Percentiles rank a stretch among this genome's conserved stretches.
These are phyloP conservation scores for Lotus japonicus DNA, from an alignment of 306 rosid genomes.

Conservation along the genomic window DNA sequence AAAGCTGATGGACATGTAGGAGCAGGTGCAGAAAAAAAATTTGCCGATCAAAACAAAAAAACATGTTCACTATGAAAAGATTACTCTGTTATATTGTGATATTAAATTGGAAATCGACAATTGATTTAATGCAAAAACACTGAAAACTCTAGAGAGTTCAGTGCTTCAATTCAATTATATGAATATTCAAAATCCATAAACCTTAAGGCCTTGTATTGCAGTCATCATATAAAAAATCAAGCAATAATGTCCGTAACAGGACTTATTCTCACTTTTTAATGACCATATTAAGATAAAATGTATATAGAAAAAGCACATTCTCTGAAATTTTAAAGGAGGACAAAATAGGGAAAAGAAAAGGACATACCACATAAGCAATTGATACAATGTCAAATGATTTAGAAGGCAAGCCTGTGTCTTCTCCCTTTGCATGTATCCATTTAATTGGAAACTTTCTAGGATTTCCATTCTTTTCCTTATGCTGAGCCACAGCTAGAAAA, in stretches of 20 bases:
- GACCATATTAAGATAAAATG: not conserved
- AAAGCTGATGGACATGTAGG: no score
- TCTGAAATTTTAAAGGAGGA: not conserved
- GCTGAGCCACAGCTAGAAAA: slow-evolving; percentile 64
- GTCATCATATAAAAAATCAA: not conserved
- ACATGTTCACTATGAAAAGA: not conserved
- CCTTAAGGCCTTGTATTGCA: not conserved
- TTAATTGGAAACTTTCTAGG: slow-evolving; percentile 40
- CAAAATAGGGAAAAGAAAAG: not conserved
- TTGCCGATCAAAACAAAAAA: no score
- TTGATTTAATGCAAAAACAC: not conserved
- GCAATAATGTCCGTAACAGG: not conserved
- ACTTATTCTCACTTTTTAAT: not conserved
- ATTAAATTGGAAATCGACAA: not conserved
- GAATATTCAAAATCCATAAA: not conserved
- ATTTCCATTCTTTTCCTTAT: slow-evolving; percentile 36
- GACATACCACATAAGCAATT: slow-evolving; percentile 44
- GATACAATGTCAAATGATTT: slow-evolving; percentile 55
- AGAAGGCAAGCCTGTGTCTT: slow-evolving; percentile 53
- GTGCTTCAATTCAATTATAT: not conserved
- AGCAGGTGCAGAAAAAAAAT: no score
- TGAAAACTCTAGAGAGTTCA: not conserved
- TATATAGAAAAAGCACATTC: not conserved
- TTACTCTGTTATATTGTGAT: not conserved
- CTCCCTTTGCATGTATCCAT: slow-evolving; percentile 65